Percentiles rank a stretch among this genome's conserved stretches.
Evolutionary conservation across 345 rosid genomes (phyloP).

Genomic region (Syzygium jambos): DNA sequence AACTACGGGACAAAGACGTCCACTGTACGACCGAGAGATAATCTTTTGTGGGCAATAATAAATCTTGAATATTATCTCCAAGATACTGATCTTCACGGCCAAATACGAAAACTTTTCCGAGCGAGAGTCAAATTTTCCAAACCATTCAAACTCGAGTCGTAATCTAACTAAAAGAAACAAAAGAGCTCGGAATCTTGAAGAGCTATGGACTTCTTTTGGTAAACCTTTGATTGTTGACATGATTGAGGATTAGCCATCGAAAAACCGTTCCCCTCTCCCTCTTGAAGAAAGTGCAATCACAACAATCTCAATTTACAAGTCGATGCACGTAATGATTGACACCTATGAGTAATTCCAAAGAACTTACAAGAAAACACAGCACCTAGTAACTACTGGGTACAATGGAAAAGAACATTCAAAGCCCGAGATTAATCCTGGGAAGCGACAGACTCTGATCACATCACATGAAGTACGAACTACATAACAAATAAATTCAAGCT

Average conservation of each 20-base stretch:
- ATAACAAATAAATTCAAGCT: background rate
- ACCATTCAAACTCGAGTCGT: too few species aligned
- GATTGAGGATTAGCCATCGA: background rate
- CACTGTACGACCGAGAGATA: too few species aligned
- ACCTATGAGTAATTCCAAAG: background rate
- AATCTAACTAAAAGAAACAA: background rate
- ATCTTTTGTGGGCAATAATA: too few species aligned
- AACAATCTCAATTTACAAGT: background rate
- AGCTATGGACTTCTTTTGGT: background rate
- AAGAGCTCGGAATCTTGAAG: background rate
- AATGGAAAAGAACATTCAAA: background rate
- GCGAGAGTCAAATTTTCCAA: too few species aligned
- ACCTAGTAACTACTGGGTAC: background rate
- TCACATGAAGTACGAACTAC: background rate
- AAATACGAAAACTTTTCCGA: too few species aligned
- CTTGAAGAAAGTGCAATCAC: background rate
- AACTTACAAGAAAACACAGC: background rate
- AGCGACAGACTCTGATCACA: background rate
- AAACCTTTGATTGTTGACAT: background rate
- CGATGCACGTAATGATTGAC: background rate
- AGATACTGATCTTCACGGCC: too few species aligned
- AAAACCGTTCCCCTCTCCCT: background rate
- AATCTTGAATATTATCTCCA: too few species aligned
- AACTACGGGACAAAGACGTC: too few species aligned
- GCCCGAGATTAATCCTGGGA: background rate